Percentiles rank a stretch among this genome's conserved stretches.
Evolutionary conservation across 2,329 filamentous ascomycete genomes (phyloP).

Genomic region (Chaetomium strumarium): DNA sequence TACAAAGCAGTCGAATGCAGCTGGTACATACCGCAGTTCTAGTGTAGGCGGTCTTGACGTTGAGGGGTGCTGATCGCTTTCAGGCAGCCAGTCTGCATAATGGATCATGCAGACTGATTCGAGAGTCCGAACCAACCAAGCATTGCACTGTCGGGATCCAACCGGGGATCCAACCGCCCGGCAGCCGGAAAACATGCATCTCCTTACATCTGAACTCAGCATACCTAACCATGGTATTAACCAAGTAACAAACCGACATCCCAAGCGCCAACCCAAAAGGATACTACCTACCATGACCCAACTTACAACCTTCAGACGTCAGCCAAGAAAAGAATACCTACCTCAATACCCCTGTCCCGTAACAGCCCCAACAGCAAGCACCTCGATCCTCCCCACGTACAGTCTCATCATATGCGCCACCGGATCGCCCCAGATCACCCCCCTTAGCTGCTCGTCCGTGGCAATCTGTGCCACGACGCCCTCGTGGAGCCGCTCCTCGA

Average conservation of each 20-base stretch:
- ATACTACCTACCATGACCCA: neutral
- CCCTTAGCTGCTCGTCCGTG: conserved; percentile 61
- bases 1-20: too few species aligned
- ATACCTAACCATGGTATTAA: neutral
- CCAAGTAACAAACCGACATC: neutral
- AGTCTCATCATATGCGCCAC: conserved; percentile 74
- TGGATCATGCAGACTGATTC: neutral
- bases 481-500: conserved; percentile 46
- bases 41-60: too few species aligned
- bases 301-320: too few species aligned
- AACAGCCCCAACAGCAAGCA: conserved; percentile 63
- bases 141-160: too few species aligned
- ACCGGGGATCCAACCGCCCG: too few species aligned
- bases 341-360: conserved; percentile 36
- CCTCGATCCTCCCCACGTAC: conserved; percentile 67
- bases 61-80: neutral
- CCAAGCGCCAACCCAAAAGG: neutral
- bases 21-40: too few species aligned
- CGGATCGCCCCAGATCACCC: conserved; percentile 75
- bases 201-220: neutral
- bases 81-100: neutral
- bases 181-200: too few species aligned
- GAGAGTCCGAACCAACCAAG: too few species aligned
- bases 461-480: conserved; percentile 64
- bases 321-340: neutral